Evolutionary conservation across 2,329 filamentous ascomycete species (phyloP).

Genomic region (Diplodia corticola): DNA sequence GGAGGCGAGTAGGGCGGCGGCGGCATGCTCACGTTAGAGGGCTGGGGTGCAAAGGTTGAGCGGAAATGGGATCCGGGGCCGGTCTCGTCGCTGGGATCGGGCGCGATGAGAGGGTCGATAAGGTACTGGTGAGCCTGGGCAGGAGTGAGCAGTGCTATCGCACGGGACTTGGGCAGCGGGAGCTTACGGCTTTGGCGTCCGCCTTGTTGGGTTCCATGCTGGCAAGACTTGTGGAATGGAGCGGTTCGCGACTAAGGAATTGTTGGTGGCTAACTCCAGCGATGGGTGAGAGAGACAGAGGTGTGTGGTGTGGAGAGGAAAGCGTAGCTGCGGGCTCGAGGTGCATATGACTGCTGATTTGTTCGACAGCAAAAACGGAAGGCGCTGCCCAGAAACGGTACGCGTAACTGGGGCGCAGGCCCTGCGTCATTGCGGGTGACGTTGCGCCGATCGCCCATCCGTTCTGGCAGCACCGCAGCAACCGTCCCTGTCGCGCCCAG

Average conservation of each 20-base stretch:
- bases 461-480: not conserved
- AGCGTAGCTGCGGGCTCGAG: not conserved
- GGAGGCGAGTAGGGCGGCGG: constrained; percentile 23
- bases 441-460: constrained; percentile 5
- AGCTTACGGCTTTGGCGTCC: constrained; percentile 20
- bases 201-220: constrained; percentile 18
- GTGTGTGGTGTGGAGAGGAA: not conserved
- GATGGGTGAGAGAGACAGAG: not conserved
- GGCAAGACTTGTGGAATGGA: not conserved
- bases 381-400: not conserved
- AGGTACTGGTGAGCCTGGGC: constrained; percentile 64
- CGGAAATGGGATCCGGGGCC: constrained; percentile 62
- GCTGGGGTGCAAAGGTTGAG: constrained; percentile 28
- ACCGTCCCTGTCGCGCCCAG: not conserved
- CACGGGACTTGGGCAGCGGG: not conserved
- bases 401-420: constrained; percentile 10
- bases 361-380: constrained; percentile 1
- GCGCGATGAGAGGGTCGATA: constrained; percentile 67
- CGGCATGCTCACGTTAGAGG: constrained; percentile 25
- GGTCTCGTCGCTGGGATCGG: constrained; percentile 67
- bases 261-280: not conserved
- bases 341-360: constrained; percentile 12
- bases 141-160: not conserved
- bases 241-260: not conserved
- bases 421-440: constrained; percentile 20